Percentiles rank a stretch among this genome's conserved stretches.
These are phyloP conservation scores for Agrostemma githago DNA, from an alignment of 148 eudicot species.

Conservation along the genomic window DNA sequence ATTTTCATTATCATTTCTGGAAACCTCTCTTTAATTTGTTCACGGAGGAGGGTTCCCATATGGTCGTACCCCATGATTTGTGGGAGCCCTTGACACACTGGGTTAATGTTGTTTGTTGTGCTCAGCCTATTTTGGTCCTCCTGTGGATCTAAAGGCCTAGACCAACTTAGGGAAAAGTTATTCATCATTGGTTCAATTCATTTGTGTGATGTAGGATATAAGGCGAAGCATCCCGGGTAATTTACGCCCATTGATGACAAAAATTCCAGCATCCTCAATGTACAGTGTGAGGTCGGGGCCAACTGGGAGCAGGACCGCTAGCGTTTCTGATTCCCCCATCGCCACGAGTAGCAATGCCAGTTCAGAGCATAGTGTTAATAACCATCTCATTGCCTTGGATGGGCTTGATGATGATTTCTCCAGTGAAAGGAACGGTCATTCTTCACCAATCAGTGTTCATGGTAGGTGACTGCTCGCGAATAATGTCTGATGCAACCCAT, in stretches of 20 bases:
- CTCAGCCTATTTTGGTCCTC: background rate
- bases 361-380: slow-evolving; percentile 75
- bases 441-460: slow-evolving; percentile 39
- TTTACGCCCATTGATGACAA: slow-evolving; percentile 85
- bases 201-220: slow-evolving; percentile 56
- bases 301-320: slow-evolving; percentile 52
- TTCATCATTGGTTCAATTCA: slow-evolving; percentile 14
- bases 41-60: background rate
- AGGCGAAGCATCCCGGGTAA: slow-evolving; percentile 82
- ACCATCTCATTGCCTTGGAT: slow-evolving; percentile 52
- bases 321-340: slow-evolving; percentile 91
- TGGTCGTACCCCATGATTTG: background rate
- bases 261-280: slow-evolving; percentile 98
- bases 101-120: background rate
- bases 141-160: background rate
- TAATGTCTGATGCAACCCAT: background rate
- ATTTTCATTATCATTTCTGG: background rate
- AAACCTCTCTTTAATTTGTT: background rate
- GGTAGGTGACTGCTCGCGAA: slow-evolving; percentile 35
- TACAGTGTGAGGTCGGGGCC: slow-evolving; percentile 94
- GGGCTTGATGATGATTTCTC: slow-evolving; percentile 58
- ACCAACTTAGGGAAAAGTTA: background rate
- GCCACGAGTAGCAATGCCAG: slow-evolving; percentile 97
- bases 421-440: slow-evolving; percentile 42
- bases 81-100: background rate